phyloP scores from a whole-genome alignment of 2,329 filamentous ascomycete species.

The Acrocalymma vagum region DNA sequence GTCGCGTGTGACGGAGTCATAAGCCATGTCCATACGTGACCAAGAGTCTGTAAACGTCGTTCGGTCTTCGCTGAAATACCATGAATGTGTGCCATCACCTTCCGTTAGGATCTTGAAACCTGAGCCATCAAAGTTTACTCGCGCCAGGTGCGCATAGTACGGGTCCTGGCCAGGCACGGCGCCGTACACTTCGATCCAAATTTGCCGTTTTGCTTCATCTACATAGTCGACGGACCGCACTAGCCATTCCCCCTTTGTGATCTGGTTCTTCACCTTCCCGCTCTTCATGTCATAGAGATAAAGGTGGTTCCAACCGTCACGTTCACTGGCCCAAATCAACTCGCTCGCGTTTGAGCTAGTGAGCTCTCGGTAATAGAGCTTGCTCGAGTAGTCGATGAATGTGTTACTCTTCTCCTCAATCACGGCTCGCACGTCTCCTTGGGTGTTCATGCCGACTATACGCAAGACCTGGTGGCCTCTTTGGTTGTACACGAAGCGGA shows the following conservation, averaged over 20 bases:
- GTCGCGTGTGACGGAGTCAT: slow-evolving; percentile 26
- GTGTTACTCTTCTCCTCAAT: slow-evolving; percentile 34
- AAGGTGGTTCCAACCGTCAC: slow-evolving; percentile 39
- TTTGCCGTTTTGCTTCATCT: slow-evolving; percentile 27
- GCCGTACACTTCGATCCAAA: slow-evolving; percentile 31
- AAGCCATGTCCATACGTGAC: slow-evolving; percentile 34
- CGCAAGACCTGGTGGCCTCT: slow-evolving; percentile 30
- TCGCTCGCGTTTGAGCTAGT: slow-evolving; percentile 19
- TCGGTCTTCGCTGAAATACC: slow-evolving; percentile 23
- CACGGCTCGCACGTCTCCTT: slow-evolving; percentile 25
- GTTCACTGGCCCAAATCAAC: slow-evolving; percentile 34
- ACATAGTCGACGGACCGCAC: slow-evolving; percentile 32
- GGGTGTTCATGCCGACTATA: slow-evolving; percentile 28
- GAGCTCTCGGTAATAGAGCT: slow-evolving; percentile 22
- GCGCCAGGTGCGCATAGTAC: slow-evolving; percentile 34
- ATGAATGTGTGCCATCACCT: slow-evolving; percentile 30
- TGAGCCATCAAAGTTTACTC: slow-evolving; percentile 36
- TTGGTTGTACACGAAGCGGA: slow-evolving; percentile 32
- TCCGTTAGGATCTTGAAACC: slow-evolving; percentile 32
- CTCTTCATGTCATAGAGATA: slow-evolving; percentile 32
- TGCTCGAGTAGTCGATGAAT: slow-evolving; percentile 31
- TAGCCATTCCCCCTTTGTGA: slow-evolving; percentile 49
- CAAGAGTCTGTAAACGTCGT: slow-evolving; percentile 30
- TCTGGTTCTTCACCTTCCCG: slow-evolving; percentile 49
- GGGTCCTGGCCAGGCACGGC: slow-evolving; percentile 29